Base-by-base conservation (phyloP, 129 eudicot species). In the Saussurea involucrata region DNA sequence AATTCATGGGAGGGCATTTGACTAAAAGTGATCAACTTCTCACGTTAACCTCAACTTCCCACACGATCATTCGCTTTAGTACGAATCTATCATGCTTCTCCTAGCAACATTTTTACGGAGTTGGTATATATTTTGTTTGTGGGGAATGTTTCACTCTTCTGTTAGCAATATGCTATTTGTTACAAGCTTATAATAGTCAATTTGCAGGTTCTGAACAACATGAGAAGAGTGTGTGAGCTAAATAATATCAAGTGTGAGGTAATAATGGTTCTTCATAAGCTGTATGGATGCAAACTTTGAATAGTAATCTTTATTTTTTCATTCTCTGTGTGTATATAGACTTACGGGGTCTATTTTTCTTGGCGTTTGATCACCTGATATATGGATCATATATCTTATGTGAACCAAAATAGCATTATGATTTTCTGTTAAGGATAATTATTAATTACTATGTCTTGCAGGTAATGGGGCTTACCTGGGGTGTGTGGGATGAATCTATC, bases 401-500 rank as follows among this genome's bases (percentile, higher is more conserved):
- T 27, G 63, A 33, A 76, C 58, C 37, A 74, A 33, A 76, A n/a
- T 67, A 31, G 37, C n/a, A 37, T 15, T 12, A 24, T 25, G 46
- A 78, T 55, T 31, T 69, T 20, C 65, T 70, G 31, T 31, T 77
- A 31, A 29, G 29, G 57, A 71, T 55, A 71, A 61, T 72, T 57
- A 46, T 75, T 55, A 71, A 61, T 72, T 57, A 46, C 36, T 22
- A 24, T 69, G 18, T 77, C 15, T 61, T 84, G 61, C 83, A 95
- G 98, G 92, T 91, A 75, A 58, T 83, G 80, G 97, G 98, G 73
- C 89, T 95, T 81, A 87, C 92, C 2, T 92, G 98, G 98, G 98
- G 98, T 33, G 86, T 89, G 29, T 95, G 97, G 96, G 97, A 92
- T 81, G 89, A 80, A 46, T 86, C 84, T 18, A 74, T 88, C 36